These are phyloP conservation scores for Fraxinus latifolia DNA, from an alignment of 305 asterid species.

Conservation along the genomic window DNA sequence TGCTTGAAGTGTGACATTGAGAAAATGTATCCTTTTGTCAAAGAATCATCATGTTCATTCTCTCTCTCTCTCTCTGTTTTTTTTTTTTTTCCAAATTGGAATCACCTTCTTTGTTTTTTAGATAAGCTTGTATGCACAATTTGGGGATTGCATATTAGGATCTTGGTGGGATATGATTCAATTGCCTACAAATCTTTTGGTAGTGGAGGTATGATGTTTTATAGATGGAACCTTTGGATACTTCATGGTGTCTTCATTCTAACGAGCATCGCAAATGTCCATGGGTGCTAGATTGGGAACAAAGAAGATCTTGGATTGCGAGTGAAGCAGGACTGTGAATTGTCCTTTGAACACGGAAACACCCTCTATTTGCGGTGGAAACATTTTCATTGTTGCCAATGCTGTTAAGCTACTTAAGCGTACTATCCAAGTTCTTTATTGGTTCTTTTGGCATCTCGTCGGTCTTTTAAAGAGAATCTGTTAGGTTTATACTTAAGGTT, in stretches of 20 bases:
- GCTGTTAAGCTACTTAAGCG: conserved; percentile 44
- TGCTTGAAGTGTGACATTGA: conserved; percentile 26
- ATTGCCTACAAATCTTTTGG: conserved; percentile 69
- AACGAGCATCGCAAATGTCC: conserved; percentile 77
- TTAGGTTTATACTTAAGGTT: conserved; percentile 34
- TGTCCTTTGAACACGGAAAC: conserved; percentile 57
- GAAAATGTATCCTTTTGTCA: conserved; percentile 27
- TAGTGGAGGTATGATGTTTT: conserved; percentile 72
- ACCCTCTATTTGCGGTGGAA: conserved; percentile 51
- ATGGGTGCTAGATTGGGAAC: conserved; percentile 86
- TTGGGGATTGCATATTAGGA: conserved; percentile 86
- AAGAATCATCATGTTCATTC: conserved; percentile 20
- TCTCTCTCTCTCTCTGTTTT: background rate
- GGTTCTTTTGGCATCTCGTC: conserved; percentile 46
- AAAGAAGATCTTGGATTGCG: conserved; percentile 72
- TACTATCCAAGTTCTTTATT: conserved; percentile 33
- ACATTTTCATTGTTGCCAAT: conserved; percentile 36
- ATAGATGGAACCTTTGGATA: conserved; percentile 63
- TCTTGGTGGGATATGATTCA: conserved; percentile 69
- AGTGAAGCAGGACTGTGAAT: conserved; percentile 71
- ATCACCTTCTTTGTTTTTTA: conserved; percentile 52
- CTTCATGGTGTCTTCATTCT: conserved; percentile 69
- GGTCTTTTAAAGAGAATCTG: conserved; percentile 36
- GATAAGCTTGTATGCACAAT: conserved; percentile 70
- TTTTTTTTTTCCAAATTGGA: conserved; percentile 31